Base-by-base conservation (phyloP, 805 yeast species). In the Saturnispora gosingensis region DNA sequence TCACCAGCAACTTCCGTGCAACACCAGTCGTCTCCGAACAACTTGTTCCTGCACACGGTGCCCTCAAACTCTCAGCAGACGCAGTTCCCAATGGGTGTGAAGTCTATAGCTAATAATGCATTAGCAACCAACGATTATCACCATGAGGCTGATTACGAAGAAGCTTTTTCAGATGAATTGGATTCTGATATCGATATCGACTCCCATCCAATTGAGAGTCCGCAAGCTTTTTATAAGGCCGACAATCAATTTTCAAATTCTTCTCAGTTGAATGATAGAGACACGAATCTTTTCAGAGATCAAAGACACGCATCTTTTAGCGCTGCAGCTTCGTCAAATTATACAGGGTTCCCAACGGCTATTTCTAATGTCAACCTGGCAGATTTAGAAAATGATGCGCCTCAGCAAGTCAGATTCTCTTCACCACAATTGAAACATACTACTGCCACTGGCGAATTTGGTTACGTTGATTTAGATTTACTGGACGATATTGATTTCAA, bases 341-440 rank as follows among this genome's bases (percentile, higher is more conserved):
- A 84, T 60, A 73, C 83, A 1, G 76, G 76, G n/a, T 60, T 53
- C 28, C 62, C 54, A 1, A 59, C 58, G 43, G 50, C 45, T 3
- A 49, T 46, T 4, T 46, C 48, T 20, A 50, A 53, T 30, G 49
- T 49, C 22, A 40, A 49, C 20, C 30, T 52, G 22, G 50, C 54
- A 28, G 52, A 52, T n/a, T 35, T 57, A 22, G 59, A 57, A 27
- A 48, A 36, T 11, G 77, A 74, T 38, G 77, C 76, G 0, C 89
- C 90, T 1, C 76, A 75, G 43, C 88, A 85, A 59, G 89, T 85
- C 25, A 86, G 83, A 2, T 87, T 85, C 62, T 80, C 95, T 1
- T 85, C 95, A 1, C 96, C 96, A 3, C 95, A 88, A 64, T 20
- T 65, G 35, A 56, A 49, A 24, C 65, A 60, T 51, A 52, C 56